Conservation (phyloP, 257 asterid species). For the Scutellaria baicalensis region DNA sequence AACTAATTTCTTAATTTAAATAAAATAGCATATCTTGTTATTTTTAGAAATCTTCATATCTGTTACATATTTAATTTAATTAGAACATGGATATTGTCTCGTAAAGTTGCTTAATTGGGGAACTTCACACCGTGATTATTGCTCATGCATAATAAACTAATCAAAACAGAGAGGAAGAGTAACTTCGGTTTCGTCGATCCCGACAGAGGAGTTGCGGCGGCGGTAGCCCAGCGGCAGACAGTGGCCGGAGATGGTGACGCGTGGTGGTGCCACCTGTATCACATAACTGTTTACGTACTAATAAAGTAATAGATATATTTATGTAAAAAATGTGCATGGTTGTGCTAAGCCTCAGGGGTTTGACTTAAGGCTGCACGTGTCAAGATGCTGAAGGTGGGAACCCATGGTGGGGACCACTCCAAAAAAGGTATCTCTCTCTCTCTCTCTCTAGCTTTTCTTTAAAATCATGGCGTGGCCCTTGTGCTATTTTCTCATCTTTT, state of each 20-base stretch:
- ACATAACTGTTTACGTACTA: constrained; percentile 11
- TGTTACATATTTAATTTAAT: constrained; percentile 10
- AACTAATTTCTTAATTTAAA: constrained; percentile 14
- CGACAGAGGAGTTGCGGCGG: constrained; percentile 45
- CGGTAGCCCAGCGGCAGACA: constrained; percentile 28
- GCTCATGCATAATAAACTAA: not conserved
- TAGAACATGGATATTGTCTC: not conserved
- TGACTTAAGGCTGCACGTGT: constrained; percentile 39
- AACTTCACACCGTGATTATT: not conserved
- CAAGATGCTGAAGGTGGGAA: constrained; percentile 9
- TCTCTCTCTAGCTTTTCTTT: constrained; percentile 17
- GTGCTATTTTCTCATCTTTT: constrained; percentile 34
- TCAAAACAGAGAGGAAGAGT: not conserved
- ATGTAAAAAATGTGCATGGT: constrained; percentile 26
- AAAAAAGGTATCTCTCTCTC: not conserved
- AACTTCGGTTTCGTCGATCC: constrained; percentile 34
- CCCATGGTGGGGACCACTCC: constrained; percentile 26
- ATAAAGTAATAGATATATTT: constrained; percentile 11
- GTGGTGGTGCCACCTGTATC: constrained; percentile 26
- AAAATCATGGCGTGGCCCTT: constrained; percentile 42
- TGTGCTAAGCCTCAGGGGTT: constrained; percentile 16
- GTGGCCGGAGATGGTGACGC: constrained; percentile 37
- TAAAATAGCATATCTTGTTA: constrained; percentile 2
- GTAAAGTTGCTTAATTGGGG: constrained; percentile 19
- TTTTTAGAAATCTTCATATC: constrained; percentile 10